These are phyloP conservation scores for Trichoderma sp. DNA, from an alignment of 2,329 filamentous ascomycete species.

Conservation along the genomic window DNA sequence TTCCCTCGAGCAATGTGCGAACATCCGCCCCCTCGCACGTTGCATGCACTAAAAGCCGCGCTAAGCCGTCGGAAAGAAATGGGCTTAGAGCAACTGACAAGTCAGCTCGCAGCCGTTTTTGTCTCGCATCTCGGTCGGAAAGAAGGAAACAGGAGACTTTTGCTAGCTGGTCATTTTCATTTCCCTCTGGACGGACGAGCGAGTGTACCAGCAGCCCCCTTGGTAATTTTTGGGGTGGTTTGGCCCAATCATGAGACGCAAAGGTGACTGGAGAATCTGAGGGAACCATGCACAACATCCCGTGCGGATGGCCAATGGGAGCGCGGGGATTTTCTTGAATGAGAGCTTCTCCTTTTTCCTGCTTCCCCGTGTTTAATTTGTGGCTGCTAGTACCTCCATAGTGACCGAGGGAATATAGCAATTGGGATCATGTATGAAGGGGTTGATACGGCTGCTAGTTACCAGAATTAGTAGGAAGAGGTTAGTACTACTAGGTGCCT, in stretches of 20 bases:
- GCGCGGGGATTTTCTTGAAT: neutral
- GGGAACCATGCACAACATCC: conserved; percentile 1
- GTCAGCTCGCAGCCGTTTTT: neutral
- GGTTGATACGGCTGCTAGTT: neutral
- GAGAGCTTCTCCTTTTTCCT: neutral
- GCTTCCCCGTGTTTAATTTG: neutral
- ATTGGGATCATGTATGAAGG: neutral
- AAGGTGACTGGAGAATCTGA: neutral
- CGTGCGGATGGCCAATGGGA: neutral
- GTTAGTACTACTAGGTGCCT: too few relatives aligned
- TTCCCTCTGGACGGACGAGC: neutral
- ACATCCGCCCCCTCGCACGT: neutral
- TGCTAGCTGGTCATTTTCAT: neutral
- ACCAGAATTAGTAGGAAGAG: neutral
- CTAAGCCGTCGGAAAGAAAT: neutral
- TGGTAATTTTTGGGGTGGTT: neutral
- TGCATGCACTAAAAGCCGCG: neutral
- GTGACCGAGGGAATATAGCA: neutral
- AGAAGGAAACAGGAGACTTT: neutral
- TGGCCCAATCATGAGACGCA: neutral
- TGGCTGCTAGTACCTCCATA: neutral
- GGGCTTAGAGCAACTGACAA: neutral
- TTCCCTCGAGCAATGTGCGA: neutral
- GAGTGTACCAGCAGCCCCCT: neutral
- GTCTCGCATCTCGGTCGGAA: neutral